Conservation (phyloP, 345 rosid genomes). For the Raphanus raphanistrum region DNA sequence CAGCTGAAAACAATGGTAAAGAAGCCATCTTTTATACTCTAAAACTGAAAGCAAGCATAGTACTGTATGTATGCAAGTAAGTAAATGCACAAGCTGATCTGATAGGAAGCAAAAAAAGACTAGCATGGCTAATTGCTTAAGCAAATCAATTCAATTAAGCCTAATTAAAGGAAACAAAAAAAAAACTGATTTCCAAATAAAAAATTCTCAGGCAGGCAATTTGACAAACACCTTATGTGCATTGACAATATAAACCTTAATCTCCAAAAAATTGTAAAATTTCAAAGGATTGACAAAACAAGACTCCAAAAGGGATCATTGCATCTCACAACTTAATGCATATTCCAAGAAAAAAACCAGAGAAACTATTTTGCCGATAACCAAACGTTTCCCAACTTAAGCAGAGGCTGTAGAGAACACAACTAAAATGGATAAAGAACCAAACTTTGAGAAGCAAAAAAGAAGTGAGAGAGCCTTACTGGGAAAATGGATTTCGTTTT, state of each 20-base stretch:
- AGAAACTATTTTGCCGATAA: too few relatives aligned
- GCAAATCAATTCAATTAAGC: background rate
- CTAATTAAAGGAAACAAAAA: background rate
- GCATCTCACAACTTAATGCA: conserved; percentile 1
- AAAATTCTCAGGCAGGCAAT: conserved; percentile 17
- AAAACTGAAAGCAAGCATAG: conserved; percentile 14
- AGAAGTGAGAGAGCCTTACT: conserved; percentile 35
- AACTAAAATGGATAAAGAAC: conserved; percentile 2
- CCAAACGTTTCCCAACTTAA: too few relatives aligned
- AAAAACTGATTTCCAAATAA: background rate
- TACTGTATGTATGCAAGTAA: background rate
- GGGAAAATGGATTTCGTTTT: conserved; percentile 12
- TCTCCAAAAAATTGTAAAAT: background rate
- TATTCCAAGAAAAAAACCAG: background rate
- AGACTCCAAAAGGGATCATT: background rate
- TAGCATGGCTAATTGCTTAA: background rate
- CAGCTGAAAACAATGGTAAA: conserved; percentile 6
- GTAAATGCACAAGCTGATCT: conserved; percentile 1
- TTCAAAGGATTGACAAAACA: background rate
- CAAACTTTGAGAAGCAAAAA: conserved; percentile 5
- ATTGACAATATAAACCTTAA: background rate
- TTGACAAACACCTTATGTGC: conserved; percentile 35
- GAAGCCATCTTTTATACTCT: background rate
- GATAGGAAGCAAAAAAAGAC: background rate
- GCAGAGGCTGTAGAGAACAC: background rate